Base-by-base conservation (phyloP, 2,329 filamentous ascomycete species). In the Huntiella savannae region DNA sequence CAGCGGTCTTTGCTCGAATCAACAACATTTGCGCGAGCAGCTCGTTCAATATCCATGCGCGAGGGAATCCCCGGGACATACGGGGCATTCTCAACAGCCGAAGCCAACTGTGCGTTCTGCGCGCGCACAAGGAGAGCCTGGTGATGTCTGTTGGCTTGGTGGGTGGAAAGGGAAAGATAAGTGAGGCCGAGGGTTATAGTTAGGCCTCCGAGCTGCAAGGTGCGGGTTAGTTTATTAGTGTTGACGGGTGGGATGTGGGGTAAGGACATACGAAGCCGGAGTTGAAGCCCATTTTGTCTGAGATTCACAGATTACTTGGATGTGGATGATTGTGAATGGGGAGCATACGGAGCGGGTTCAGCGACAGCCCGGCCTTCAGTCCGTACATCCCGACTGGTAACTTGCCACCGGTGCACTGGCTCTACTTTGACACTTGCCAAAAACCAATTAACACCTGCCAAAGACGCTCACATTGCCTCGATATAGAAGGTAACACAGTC, bases 1-100 rank as follows among this genome's bases (percentile, higher is more conserved):
- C 82, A 88, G 50, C 73, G 67, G 55, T 82, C 78, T 65, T 88
- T 88, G 54, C 78, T 68, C 33, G 73, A 65, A 57, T 86, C 80
- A 46, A 76, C 58, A 43, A 82, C 63, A 41, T 68, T 67, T 22
- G 69, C 67, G 51, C 70, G 65, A 53, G 72, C 65, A 44, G 70
- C 61, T 34, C 66, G 63, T 40, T 68, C 66, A 35, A 66, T 59
- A 55, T 73, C 68, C 38, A 67, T 63, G 39, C 71, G 63, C 7
- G 67, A 67, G 8, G 67, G 70, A 2, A 65, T 67, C 8, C 68
- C 64, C 6, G 63, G 62, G 7, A 64, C 61, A 16, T 63, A 63
- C 12, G 19, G 19, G 49, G 64, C 58, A 33, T 69, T 64, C 53
- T 71, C 65, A 57, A 71, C 55, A 52, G 79, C 62, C 48, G 62